A percentile compares a stretch with the other conserved stretches of the same genome.
phyloP scores from a whole-genome alignment of 176 grass and related monocot genomes.

The Miscanthus lutarioriparius region DNA sequence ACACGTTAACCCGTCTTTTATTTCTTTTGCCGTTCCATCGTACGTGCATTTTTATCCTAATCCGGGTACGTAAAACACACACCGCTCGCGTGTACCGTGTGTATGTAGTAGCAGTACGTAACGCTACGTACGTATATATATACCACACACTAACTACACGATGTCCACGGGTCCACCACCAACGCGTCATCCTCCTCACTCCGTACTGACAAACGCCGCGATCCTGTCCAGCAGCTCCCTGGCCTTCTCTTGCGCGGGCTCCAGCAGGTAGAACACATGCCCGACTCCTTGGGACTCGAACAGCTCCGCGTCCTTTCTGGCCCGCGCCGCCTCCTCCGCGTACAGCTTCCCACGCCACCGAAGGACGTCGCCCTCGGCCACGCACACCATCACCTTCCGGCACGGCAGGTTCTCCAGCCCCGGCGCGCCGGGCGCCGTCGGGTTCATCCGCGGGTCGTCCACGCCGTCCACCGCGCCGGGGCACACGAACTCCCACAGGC shows the following conservation, averaged over 20 bases:
- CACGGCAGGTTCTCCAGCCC: conserved; percentile 41
- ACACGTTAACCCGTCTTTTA: too few species aligned
- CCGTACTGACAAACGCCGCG: conserved; percentile 31
- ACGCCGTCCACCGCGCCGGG: conserved; percentile 34
- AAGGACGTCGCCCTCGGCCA: conserved; percentile 44
- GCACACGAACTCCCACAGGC: conserved; percentile 59
- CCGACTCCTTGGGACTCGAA: conserved; percentile 47
- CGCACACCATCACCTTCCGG: conserved; percentile 47
- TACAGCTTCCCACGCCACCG: conserved; percentile 47
- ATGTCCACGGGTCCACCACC: too few species aligned
- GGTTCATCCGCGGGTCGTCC: conserved; percentile 61
- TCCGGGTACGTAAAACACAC: too few species aligned
- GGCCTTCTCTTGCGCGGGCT: conserved; percentile 43
- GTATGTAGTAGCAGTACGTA: too few species aligned
- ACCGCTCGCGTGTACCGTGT: too few species aligned
- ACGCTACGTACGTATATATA: too few species aligned
- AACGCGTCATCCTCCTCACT: neutral
- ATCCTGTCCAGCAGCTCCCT: conserved; percentile 36
- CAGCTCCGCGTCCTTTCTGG: conserved; percentile 33
- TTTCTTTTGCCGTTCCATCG: too few species aligned
- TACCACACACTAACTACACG: too few species aligned
- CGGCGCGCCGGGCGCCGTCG: conserved; percentile 15
- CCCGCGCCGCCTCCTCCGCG: conserved; percentile 40
- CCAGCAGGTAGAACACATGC: conserved; percentile 52
- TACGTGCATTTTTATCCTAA: too few species aligned